Evolutionary conservation across 352 stramenopile genomes (phyloP).

Genomic region (Pythium dissimile): DNA sequence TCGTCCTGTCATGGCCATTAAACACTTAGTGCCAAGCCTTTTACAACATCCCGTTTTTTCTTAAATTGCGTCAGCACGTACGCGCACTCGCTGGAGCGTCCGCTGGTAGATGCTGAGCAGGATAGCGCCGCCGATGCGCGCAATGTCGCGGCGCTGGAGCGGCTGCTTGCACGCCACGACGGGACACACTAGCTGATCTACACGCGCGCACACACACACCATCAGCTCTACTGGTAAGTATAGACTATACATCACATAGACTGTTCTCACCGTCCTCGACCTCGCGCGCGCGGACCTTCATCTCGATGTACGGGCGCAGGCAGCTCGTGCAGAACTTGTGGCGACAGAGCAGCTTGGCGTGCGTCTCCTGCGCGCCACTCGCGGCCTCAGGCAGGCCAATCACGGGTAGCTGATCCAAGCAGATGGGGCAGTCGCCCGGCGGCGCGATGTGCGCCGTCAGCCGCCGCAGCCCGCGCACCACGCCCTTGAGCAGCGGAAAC

Average conservation of each 20-base stretch:
- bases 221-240: not conserved
- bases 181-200: constrained; percentile 68
- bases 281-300: constrained; percentile 56
- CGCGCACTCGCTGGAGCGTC: constrained; percentile 49
- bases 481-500: constrained; percentile 31
- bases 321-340: constrained; percentile 62
- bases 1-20: constrained; percentile 61
- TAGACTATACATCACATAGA: not conserved
- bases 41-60: no score
- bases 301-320: constrained; percentile 44
- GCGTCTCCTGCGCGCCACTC: constrained; percentile 14
- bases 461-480: constrained; percentile 51
- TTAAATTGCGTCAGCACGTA: constrained; percentile 25
- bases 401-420: constrained; percentile 51
- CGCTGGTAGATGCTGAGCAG: constrained; percentile 25
- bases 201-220: not conserved
- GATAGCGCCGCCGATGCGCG: constrained; percentile 25
- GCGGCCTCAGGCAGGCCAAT: constrained; percentile 33
- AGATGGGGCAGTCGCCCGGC: constrained; percentile 49
- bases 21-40: no score
- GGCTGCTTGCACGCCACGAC: constrained; percentile 43
- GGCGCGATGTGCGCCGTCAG: constrained; percentile 43
- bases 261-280: constrained; percentile 49
- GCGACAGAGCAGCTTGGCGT: constrained; percentile 46
- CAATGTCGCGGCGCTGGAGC: constrained; percentile 37